Evolutionary conservation across 345 rosid genomes (phyloP), one percentile per base, ranked within the genome.

Genomic region (Mercurialis annua): DNA sequence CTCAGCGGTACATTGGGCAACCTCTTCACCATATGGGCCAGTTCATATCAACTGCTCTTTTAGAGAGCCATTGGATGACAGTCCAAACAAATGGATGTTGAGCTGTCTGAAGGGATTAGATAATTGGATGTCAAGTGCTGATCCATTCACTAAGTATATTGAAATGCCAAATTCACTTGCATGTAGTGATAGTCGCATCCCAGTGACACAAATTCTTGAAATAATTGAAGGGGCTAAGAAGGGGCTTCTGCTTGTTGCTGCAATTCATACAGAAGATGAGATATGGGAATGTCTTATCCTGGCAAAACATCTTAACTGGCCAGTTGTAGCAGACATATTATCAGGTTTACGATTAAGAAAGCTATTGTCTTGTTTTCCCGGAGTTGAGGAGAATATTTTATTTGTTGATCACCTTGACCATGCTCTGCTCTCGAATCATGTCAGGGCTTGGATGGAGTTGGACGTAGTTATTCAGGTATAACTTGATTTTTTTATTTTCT

Each of bases 1-100:
- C 82, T 87, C 97, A 67, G 98, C 97, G 56, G 80, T 88, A 36
- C 85, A 93, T 61, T 74, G 86, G 86, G 93, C 98, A 49, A 87
- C 83, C 23, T 80, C 85, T 43, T 77, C 82, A 48, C 88, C 90
- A 49, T 63, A 66, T 79, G 98, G 98, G 21, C 98, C 98, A 21
- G 97, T 93, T 81, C 98, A 93, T 79, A 80, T 93, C 29, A 93
- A 93, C 76, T 93, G 97, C 77, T 80, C 96, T 74, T 93, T 88
- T 61, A 82, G 98, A 81, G 98, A 93, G 74, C 96, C 98, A 30
- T 71, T 90, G 71, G 92, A 92, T 64, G 77, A 65, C 72, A 80
- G 83, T 71, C 85, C 79, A 49, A 66, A 74, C 21, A 66, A 69
- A 62, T 90, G 98, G 98, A 75, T 72, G 71, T 34, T 59, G 17